Evolutionary conservation across 2,329 filamentous ascomycete species (phyloP).

Genomic region (Corynespora cassiicola): DNA sequence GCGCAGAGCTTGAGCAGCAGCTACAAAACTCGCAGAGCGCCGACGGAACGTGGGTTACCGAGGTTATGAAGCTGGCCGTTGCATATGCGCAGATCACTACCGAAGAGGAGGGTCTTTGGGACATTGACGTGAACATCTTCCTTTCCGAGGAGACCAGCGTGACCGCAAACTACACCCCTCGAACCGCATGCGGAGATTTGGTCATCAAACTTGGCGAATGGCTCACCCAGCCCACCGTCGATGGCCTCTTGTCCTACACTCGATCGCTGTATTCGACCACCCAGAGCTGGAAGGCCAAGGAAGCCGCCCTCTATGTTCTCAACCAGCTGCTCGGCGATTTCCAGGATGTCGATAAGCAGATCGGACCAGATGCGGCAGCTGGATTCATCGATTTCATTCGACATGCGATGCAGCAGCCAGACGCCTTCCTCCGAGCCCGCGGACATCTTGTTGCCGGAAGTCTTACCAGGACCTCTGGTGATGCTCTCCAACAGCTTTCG

Average conservation of each 20-base stretch:
- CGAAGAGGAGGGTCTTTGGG: constrained; percentile 95
- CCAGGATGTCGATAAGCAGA: constrained; percentile 74
- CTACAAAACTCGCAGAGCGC: constrained; percentile 65
- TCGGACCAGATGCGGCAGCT: constrained; percentile 72
- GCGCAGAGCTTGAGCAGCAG: constrained; percentile 85
- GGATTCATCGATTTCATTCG: constrained; percentile 83
- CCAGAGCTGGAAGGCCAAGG: constrained; percentile 70
- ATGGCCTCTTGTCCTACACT: constrained; percentile 79
- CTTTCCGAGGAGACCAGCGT: constrained; percentile 94
- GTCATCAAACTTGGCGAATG: constrained; percentile 93
- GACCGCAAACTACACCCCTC: constrained; percentile 93
- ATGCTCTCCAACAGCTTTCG: constrained; percentile 61
- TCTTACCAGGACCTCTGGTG: constrained; percentile 72
- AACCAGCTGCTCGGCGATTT: constrained; percentile 86
- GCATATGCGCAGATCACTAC: constrained; percentile 88
- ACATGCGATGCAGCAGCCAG: constrained; percentile 73
- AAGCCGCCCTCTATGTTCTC: constrained; percentile 83
- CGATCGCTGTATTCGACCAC: constrained; percentile 71
- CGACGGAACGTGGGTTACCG: constrained; percentile 79
- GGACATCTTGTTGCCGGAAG: constrained; percentile 87
- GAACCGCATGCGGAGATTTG: constrained; percentile 90
- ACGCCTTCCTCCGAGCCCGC: constrained; percentile 81
- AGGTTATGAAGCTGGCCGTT: constrained; percentile 85
- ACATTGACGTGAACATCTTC: constrained; percentile 94
- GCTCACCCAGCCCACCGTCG: constrained; percentile 76